phyloP scores from a whole-genome alignment of 164 flowering plant genomes.

The Magnolia sinica region DNA sequence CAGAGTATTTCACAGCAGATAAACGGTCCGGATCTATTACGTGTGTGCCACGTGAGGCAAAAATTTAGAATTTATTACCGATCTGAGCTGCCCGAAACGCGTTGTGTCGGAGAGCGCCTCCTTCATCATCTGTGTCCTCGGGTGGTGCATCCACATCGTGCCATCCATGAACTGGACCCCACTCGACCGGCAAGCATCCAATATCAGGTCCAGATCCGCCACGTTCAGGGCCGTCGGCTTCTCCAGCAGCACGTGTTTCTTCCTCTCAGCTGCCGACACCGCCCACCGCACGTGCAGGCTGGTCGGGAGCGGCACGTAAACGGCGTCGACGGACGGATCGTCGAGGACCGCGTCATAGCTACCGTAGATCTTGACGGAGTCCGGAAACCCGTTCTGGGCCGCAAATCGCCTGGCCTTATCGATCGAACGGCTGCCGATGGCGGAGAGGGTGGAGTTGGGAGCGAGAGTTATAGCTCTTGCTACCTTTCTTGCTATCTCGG shows the following conservation, averaged over 20 bases:
- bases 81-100: slow-evolving; percentile 21
- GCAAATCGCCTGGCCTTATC: slow-evolving; percentile 28
- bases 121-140: slow-evolving; percentile 32
- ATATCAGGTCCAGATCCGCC: slow-evolving; percentile 21
- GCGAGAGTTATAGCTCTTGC: slow-evolving; percentile 27
- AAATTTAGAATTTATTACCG: slow-evolving; percentile 9
- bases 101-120: slow-evolving; percentile 19
- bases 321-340: slow-evolving; percentile 31
- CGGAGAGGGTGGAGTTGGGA: slow-evolving; percentile 27
- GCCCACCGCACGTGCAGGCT: slow-evolving; percentile 36
- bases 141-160: slow-evolving; percentile 47
- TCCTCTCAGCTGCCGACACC: slow-evolving; percentile 31
- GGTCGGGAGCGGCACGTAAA: slow-evolving; percentile 39
- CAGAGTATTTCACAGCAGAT: neutral
- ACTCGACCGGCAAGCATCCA: slow-evolving; percentile 24
- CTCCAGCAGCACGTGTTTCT: slow-evolving; percentile 40
- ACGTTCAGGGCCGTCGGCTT: slow-evolving; percentile 33
- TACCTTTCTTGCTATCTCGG: slow-evolving; percentile 27
- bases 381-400: slow-evolving; percentile 16
- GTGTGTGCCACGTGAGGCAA: no score
- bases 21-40: neutral
- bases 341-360: slow-evolving; percentile 31
- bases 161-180: slow-evolving; percentile 45
- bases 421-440: slow-evolving; percentile 34
- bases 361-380: slow-evolving; percentile 20